A percentile compares a stretch with the other conserved stretches of the same genome.
phyloP scores from a whole-genome alignment of 108 stramenopile genomes.

The Epithemia pelagica region DNA sequence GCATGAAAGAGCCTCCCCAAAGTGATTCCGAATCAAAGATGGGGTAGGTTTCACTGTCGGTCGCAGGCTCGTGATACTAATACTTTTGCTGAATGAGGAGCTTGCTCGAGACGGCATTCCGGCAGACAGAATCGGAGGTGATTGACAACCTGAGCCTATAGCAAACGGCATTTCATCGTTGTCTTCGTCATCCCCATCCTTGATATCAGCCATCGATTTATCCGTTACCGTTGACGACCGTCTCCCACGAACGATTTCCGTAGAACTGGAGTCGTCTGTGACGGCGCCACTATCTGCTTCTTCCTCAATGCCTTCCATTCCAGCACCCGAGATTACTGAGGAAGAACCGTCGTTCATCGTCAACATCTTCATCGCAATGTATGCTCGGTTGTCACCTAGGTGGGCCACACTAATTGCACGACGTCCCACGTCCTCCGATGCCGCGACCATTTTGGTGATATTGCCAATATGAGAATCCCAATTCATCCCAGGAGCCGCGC shows the following conservation, averaged over 20 bases:
- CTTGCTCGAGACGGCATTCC: slow-evolving; percentile 15
- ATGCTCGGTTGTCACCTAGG: slow-evolving; percentile 76
- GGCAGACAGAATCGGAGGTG: slow-evolving; percentile 20
- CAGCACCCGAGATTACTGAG: slow-evolving; percentile 42
- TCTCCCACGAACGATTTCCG: slow-evolving; percentile 29
- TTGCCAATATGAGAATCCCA: slow-evolving; percentile 53
- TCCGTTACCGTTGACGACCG: slow-evolving; percentile 23
- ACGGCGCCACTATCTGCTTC: slow-evolving; percentile 9
- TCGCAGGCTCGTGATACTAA: slow-evolving; percentile 11
- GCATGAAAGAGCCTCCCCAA: slow-evolving; percentile 71
- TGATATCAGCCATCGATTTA: slow-evolving; percentile 32
- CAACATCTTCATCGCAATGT: slow-evolving; percentile 67
- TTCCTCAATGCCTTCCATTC: slow-evolving; percentile 77
- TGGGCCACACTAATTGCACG: slow-evolving; percentile 83
- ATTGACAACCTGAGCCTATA: slow-evolving; percentile 35
- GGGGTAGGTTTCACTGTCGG: slow-evolving; percentile 21
- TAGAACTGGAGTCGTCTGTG: slow-evolving; percentile 39
- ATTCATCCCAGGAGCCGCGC: slow-evolving; percentile 18
- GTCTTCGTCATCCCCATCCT: slow-evolving; percentile 52
- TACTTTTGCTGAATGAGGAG: slow-evolving; percentile 13
- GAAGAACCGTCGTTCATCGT: slow-evolving; percentile 34
- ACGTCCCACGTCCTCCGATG: slow-evolving; percentile 83
- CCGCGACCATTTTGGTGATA: slow-evolving; percentile 64
- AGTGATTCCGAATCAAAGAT: slow-evolving; percentile 40
- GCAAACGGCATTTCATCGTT: slow-evolving; percentile 83